Base-by-base conservation (phyloP, 768 basidiomycete species). In the Termitomyces sp. region DNA sequence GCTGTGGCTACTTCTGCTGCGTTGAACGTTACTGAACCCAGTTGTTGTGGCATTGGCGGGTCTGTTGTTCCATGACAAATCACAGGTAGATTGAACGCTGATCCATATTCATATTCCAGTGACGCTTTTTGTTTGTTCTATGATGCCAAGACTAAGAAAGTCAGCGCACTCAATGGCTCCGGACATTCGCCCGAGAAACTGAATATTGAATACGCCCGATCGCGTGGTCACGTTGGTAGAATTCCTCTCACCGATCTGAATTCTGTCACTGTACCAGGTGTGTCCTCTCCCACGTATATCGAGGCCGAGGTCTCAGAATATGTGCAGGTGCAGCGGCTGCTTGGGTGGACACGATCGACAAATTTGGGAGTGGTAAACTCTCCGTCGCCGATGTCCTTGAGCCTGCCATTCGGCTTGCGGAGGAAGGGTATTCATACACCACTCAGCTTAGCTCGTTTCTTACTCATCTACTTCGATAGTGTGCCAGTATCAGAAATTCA, bases 91-190 rank as follows among this genome's bases (percentile, higher is more conserved):
- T 51, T 24, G 12, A 37, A 54, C 33, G 37, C 51, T 50, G 12
- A 55, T 53, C 61, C 18, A 52, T 48, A n/a, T n/a, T n/a, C n/a
- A n/a, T n/a, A n/a, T 52, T 29, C 41, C 18, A 92, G 91, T 41
- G 92, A 94, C 67, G 92, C 91, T 8, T 96, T 96, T 68, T 96
- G 94, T 68, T 78, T 99, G 20, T 98, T 91, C 75, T 98, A 87
- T 65, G 86, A 97, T 66, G 92, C 90, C 5, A 81, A 84, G 64
- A 81, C 85, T 4, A 93, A 91, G 73, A 78, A 77, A 6, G 88
- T 98, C 55, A 89, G 88, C 66, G 96, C 86, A 4, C 72, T 98
- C 60, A 99, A 99, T 62, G 97, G 94, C 12, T 96, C 94, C 0
- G 96, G 97, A 12, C 85, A 78, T 60, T 84, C 95, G 10, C 97